Base-by-base conservation (phyloP, 177 flowering plant genomes). In the Viscum album region DNA sequence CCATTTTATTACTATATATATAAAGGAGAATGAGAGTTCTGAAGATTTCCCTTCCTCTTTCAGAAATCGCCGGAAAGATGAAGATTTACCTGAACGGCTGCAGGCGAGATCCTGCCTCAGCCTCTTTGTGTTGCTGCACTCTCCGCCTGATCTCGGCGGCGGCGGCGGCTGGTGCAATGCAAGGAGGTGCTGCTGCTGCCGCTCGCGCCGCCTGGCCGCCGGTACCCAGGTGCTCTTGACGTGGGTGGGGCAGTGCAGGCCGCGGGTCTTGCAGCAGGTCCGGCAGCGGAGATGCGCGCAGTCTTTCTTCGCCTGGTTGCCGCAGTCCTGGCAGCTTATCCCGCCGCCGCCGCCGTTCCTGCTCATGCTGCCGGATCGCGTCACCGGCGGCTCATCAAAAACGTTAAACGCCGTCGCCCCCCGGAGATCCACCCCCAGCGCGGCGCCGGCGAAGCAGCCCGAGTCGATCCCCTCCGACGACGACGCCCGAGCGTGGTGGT, bases 161-260 rank as follows among this genome's bases (percentile, higher is more conserved):
- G 78, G 67, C 33, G 75, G 60, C 0, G n/a, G n/a, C n/a, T n/a
- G n/a, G n/a, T 78, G 56, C 12, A 82, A 75, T n/a, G n/a, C n/a
- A n/a, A n/a, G n/a, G n/a, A n/a, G n/a, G 6, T 37, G 41, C 43
- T 85, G 88, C 64, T 79, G 84, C 41, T 82, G 87, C 24, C 85
- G 39, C 64, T 86, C 88, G 1, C 88, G 83, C 35, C 90, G 74
- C 70, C 80, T 85, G 4, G 88, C 80, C 4, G 90, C 88, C 23
- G 90, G 88, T 26, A 85, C 90, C 90, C 90, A 86, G 62, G 90
- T 86, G 80, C 88, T 85, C 78, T 82, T 86, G 26, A 86, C 79
- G 76, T 86, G 90, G 12, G 88, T 86, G 1, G 71, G 75, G 78
- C 90, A 86, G 69, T 75, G 81, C 73, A 85, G 80, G 75, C 90